phyloP scores from a whole-genome alignment of 768 basidiomycete genomes.

The Termitomyces sp. region DNA sequence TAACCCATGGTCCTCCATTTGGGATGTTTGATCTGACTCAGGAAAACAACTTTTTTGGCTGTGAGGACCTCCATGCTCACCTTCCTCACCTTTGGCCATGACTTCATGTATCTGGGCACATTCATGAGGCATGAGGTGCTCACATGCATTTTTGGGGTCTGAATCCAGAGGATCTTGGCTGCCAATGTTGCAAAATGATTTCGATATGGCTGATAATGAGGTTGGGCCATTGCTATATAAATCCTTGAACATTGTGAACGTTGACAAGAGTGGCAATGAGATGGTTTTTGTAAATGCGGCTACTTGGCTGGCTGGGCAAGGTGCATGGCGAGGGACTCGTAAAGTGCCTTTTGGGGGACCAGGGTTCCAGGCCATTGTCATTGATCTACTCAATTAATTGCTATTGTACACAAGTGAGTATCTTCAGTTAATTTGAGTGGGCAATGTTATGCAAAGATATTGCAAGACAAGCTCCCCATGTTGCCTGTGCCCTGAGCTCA shows the following conservation, averaged over 20 bases:
- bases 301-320: constrained; percentile 30
- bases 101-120: constrained; percentile 60
- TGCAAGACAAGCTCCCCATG: no score
- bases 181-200: no score
- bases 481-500: no score
- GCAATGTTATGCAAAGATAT: no score
- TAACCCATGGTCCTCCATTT: constrained; percentile 4
- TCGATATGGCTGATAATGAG: no score
- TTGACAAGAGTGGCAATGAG: not conserved
- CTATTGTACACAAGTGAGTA: no score
- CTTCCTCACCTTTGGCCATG: constrained; percentile 37
- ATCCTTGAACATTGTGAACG: no score
- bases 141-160: no score
- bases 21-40: constrained; percentile 45
- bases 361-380: constrained; percentile 38
- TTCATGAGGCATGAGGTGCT: constrained; percentile 73
- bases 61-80: constrained; percentile 38
- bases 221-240: no score
- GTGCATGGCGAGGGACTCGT: constrained; percentile 15
- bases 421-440: no score
- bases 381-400: constrained; percentile 35
- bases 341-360: constrained; percentile 32
- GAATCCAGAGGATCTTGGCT: no score
- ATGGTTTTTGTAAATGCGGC: constrained; percentile 48
- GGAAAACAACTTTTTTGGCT: constrained; percentile 41